A percentile compares a stretch with the other conserved stretches of the same genome.
These are phyloP conservation scores for Alternaria sp. DNA, from an alignment of 2,329 filamentous ascomycete species.

Conservation along the genomic window DNA sequence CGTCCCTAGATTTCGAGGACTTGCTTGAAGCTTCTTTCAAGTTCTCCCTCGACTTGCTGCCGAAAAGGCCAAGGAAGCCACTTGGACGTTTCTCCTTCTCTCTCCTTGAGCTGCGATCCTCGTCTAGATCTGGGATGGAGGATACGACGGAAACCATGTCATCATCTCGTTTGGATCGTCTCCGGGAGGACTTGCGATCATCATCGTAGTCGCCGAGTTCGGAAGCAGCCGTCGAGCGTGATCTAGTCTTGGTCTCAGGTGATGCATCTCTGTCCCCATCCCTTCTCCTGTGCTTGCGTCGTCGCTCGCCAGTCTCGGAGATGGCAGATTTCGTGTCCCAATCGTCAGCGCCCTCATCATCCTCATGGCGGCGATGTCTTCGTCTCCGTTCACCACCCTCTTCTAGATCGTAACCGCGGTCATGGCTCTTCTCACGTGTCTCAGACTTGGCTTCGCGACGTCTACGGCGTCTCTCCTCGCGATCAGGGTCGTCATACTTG, in stretches of 20 bases:
- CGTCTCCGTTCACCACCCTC: slow-evolving; percentile 38
- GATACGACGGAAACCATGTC: slow-evolving; percentile 52
- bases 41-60: slow-evolving; percentile 53
- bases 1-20: slow-evolving; percentile 42
- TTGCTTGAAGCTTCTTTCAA: slow-evolving; percentile 41
- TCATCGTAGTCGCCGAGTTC: slow-evolving; percentile 51
- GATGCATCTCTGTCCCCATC: slow-evolving; percentile 43
- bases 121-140: slow-evolving; percentile 48
- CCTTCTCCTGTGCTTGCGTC: slow-evolving; percentile 41
- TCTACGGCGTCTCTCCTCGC: slow-evolving; percentile 37
- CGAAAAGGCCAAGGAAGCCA: slow-evolving; percentile 55
- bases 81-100: slow-evolving; percentile 54
- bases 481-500: slow-evolving; percentile 38
- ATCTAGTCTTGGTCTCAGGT: slow-evolving; percentile 30
- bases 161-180: slow-evolving; percentile 52
- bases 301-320: slow-evolving; percentile 45
- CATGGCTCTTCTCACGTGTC: slow-evolving; percentile 45
- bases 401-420: slow-evolving; percentile 42
- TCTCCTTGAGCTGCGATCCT: slow-evolving; percentile 44
- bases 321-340: slow-evolving; percentile 50
- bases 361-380: slow-evolving; percentile 44
- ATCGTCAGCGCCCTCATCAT: slow-evolving; percentile 46
- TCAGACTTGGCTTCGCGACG: slow-evolving; percentile 26
- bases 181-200: slow-evolving; percentile 46
- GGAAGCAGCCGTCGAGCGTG: slow-evolving; percentile 46